Base-by-base conservation (phyloP, 148 eudicot species). In the Vaccinium vitisidaea region DNA sequence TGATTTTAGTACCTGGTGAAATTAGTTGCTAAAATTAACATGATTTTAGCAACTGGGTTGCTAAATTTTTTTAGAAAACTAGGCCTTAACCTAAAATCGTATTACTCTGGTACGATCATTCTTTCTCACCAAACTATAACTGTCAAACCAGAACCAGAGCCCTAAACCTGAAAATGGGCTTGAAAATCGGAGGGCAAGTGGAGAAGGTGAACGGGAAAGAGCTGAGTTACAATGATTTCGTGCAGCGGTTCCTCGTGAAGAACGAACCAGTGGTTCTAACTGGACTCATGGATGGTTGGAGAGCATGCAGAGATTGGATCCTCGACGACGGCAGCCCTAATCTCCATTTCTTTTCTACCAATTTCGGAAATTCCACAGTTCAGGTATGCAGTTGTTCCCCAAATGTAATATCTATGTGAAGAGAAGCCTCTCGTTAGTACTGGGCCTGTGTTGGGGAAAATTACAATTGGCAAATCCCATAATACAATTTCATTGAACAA, bases 281-380 rank as follows among this genome's bases (percentile, higher is more conserved):
- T 12, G 98, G 95, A 50, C 87, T 97, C 5, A 95, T 90, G 92
- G 95, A 91, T 39, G 89, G 90, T 89, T 97, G 99, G 98, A 87
- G 91, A 84, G 96, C 96, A 74, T 88, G 90, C 65, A 65, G 75
- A 77, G 98, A 95, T 84, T 95, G 98, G 98, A 95, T 91, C 32
- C 86, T 73, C 18, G 84, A 74, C 23, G 74, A 83, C 84, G 95
- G 95, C 8, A 50, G 73, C 10, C 98, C 97, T 54, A 88, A 95
- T 89, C 89, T 94, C 82, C 82, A 16, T 0, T 95, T 94, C 88
- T 83, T 95, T 71, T 90, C 96, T 75, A 75, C 87, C 59, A 89
- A 90, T 54, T 95, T 94, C 56, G 98, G 94, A 8, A 71, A 86
- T 19, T 94, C 98, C 30, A 86, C 73, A 81, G 98, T 95, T 67